Conservation (phyloP, 805 yeast species). For the Hanseniaspora guilliermondii region DNA sequence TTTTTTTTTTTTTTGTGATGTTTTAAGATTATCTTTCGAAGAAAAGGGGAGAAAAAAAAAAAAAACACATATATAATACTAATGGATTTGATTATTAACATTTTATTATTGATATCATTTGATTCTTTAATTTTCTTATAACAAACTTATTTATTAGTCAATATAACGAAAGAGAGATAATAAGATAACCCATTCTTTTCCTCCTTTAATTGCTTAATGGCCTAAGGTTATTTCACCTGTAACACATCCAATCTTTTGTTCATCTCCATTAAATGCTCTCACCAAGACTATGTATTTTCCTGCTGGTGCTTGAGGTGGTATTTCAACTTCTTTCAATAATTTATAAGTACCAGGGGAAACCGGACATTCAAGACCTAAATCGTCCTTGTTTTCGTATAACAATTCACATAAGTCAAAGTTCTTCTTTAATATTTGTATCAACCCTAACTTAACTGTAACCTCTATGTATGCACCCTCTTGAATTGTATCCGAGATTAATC, state of each 20-base stretch:
- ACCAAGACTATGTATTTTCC: constrained; percentile 82
- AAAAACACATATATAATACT: too few species aligned
- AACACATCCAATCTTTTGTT: constrained; percentile 61
- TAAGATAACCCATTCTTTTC: too few species aligned
- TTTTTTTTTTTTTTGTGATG: too few species aligned
- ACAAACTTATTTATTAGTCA: too few species aligned
- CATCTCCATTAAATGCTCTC: constrained; percentile 78
- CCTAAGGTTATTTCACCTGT: constrained; percentile 50
- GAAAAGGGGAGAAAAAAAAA: too few species aligned
- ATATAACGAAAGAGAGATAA: too few species aligned
- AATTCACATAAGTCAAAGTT: constrained; percentile 91
- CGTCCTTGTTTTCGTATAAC: constrained; percentile 59
- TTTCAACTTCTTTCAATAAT: constrained; percentile 59
- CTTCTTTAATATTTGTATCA: constrained; percentile 73
- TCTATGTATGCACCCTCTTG: constrained; percentile 88
- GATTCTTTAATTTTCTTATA: too few species aligned
- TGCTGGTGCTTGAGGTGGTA: constrained; percentile 90
- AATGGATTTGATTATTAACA: too few species aligned
- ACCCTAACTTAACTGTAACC: constrained; percentile 85
- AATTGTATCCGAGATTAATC: constrained; percentile 42
- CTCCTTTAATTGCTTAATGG: constrained; percentile 18
- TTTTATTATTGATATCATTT: too few species aligned
- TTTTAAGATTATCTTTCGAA: too few species aligned
- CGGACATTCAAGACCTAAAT: constrained; percentile 57
- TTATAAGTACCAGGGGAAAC: constrained; percentile 54